Percentiles rank a stretch among this genome's conserved stretches.
phyloP scores from a whole-genome alignment of 129 eudicot genomes.

The Tagetes patula region DNA sequence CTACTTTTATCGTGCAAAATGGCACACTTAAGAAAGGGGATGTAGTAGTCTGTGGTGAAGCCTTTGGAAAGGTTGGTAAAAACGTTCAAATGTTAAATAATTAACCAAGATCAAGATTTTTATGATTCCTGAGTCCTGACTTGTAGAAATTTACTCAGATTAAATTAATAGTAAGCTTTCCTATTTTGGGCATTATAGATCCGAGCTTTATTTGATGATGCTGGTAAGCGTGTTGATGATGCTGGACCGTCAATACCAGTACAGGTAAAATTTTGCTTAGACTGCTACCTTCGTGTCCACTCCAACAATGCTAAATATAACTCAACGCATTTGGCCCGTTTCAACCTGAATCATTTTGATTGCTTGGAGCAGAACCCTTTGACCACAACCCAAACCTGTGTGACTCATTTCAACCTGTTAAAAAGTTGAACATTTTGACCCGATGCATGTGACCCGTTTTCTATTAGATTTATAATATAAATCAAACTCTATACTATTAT shows the following conservation, averaged over 20 bases:
- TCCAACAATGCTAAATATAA: not conserved
- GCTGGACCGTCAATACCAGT: slow-evolving; percentile 96
- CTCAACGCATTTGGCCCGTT: not conserved
- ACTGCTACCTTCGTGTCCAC: not conserved
- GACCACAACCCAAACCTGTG: not conserved
- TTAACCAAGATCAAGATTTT: not conserved
- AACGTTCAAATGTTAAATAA: not conserved
- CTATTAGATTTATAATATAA: not conserved
- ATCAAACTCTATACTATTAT: too few species aligned
- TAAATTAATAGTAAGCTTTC: slow-evolving; percentile 1
- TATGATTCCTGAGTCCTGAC: not conserved
- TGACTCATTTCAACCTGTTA: not conserved
- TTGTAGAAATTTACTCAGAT: not conserved
- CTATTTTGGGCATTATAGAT: slow-evolving; percentile 46
- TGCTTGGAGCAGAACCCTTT: not conserved
- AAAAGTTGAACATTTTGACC: not conserved
- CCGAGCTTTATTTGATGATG: slow-evolving; percentile 87
- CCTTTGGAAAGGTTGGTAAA: slow-evolving; percentile 92
- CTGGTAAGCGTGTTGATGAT: slow-evolving; percentile 72
- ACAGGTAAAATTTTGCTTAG: slow-evolving; percentile 48
- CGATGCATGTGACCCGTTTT: not conserved
- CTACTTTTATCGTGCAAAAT: slow-evolving; percentile 92
- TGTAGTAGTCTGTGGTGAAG: slow-evolving; percentile 83
- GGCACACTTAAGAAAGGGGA: slow-evolving; percentile 91
- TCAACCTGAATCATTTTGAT: not conserved